These are phyloP conservation scores for Scheffersomyces lignosus DNA, from an alignment of 805 yeast genomes.

Conservation along the genomic window DNA sequence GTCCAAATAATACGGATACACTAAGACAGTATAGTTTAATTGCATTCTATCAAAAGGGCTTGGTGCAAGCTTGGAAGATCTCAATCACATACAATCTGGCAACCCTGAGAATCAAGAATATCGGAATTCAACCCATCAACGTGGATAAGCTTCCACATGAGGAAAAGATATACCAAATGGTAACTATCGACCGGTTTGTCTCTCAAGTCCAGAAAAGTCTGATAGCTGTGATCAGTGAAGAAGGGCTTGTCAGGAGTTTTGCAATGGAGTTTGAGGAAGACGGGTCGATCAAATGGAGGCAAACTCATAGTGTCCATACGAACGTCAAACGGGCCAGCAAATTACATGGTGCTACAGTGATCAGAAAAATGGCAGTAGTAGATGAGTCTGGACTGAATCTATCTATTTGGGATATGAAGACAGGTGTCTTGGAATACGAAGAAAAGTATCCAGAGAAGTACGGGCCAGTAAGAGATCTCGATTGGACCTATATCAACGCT, in stretches of 20 bases:
- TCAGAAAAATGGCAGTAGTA: conserved; percentile 75
- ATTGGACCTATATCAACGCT: conserved; percentile 71
- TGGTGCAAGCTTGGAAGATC: conserved; percentile 45
- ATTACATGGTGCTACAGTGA: conserved; percentile 68
- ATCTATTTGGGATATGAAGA: conserved; percentile 76
- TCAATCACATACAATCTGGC: conserved; percentile 7
- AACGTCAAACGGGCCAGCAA: conserved; percentile 51
- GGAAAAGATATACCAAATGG: conserved; percentile 41
- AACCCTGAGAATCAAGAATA: no score
- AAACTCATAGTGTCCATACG: conserved; percentile 52
- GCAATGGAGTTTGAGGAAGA: conserved; percentile 18
- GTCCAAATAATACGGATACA: conserved; percentile 3
- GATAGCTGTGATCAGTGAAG: conserved; percentile 56
- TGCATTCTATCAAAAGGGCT: conserved; percentile 45
- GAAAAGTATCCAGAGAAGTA: conserved; percentile 36
- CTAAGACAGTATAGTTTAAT: conserved; percentile 40
- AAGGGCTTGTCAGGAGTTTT: conserved; percentile 27
- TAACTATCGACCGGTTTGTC: conserved; percentile 55
- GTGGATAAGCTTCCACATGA: conserved; percentile 42
- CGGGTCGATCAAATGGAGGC: conserved; percentile 54
- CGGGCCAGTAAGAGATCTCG: conserved; percentile 63
- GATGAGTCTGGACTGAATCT: conserved; percentile 51
- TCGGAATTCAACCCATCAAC: conserved; percentile 19
- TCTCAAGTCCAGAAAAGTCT: conserved; percentile 30
- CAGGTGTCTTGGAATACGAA: conserved; percentile 65